phyloP scores from a whole-genome alignment of 2,329 filamentous ascomycete genomes.

The Fusarium continuum region DNA sequence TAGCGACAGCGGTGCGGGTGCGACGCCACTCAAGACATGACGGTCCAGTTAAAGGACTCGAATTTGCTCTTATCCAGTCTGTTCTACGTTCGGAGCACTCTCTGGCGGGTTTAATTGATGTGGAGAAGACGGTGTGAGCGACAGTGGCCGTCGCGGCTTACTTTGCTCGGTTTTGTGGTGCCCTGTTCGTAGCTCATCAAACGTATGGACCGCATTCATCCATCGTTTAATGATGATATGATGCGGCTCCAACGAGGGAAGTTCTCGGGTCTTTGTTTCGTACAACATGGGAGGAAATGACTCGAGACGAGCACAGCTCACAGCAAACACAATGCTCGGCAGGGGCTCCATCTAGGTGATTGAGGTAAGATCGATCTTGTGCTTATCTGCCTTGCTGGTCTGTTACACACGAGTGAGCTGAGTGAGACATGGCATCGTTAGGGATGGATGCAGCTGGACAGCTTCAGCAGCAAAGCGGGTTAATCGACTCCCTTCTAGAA shows the following conservation, averaged over 20 bases:
- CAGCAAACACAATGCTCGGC: neutral
- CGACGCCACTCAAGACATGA: conserved; percentile 22
- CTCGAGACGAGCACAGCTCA: conserved; percentile 16
- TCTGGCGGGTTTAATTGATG: neutral
- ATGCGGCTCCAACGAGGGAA: conserved; percentile 5
- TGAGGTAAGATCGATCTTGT: conserved; percentile 29
- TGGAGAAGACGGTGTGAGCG: conserved; percentile 15
- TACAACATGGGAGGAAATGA: conserved; percentile 21
- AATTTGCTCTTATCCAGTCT: conserved; percentile 6
- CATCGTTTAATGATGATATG: conserved; percentile 4
- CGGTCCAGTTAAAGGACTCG: conserved; percentile 20
- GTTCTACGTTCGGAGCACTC: neutral
- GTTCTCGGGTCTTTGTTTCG: conserved; percentile 5
- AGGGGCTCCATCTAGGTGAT: conserved; percentile 1
- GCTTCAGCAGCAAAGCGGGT: neutral
- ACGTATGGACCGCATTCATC: conserved; percentile 6
- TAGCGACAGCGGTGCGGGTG: conserved; percentile 32
- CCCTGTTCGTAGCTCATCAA: conserved; percentile 15
- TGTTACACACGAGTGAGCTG: conserved; percentile 16
- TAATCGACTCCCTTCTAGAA: conserved; percentile 5
- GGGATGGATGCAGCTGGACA: conserved; percentile 9
- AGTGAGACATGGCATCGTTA: conserved; percentile 25
- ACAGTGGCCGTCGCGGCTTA: conserved; percentile 17
- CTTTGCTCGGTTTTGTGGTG: conserved; percentile 26
- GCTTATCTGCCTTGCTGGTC: conserved; percentile 12